Evolutionary conservation across 345 rosid genomes (phyloP).

Genomic region (Xanthoceras sorbifolium): DNA sequence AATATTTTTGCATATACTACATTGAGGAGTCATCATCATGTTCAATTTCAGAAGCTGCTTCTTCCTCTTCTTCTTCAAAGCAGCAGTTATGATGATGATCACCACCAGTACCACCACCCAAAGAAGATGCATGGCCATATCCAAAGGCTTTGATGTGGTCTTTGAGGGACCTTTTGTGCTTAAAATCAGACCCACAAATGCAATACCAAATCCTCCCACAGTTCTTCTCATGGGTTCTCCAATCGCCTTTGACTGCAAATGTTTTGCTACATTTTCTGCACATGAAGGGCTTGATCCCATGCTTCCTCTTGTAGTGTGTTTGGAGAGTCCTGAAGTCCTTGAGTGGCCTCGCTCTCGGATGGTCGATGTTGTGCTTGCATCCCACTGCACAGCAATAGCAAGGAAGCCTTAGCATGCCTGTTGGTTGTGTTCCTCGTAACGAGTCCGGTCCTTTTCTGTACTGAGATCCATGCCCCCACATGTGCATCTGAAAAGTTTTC

Average conservation of each 20-base stretch:
- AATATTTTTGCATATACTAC: conserved; percentile 5
- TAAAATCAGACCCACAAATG: conserved; percentile 75
- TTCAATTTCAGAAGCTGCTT: conserved; percentile 58
- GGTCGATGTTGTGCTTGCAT: conserved; percentile 75
- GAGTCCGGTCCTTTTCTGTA: conserved; percentile 88
- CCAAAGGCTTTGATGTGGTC: conserved; percentile 84
- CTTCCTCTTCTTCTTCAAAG: conserved; percentile 56
- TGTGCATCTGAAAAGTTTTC: conserved; percentile 59
- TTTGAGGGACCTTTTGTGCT: conserved; percentile 78
- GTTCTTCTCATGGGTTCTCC: conserved; percentile 91
- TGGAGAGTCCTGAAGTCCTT: conserved; percentile 87
- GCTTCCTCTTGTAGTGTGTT: conserved; percentile 85
- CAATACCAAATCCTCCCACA: conserved; percentile 86
- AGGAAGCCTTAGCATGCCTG: conserved; percentile 74
- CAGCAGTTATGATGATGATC: conserved; percentile 19
- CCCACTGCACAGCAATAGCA: conserved; percentile 73
- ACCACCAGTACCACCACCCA: neutral
- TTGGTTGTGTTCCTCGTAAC: conserved; percentile 70
- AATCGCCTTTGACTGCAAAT: conserved; percentile 80
- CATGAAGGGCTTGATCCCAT: conserved; percentile 67
- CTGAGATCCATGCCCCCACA: conserved; percentile 96
- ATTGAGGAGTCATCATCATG: conserved; percentile 25
- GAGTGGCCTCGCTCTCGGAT: conserved; percentile 74
- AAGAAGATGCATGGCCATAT: conserved; percentile 57
- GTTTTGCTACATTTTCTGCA: conserved; percentile 75